These are phyloP conservation scores for Candida frijolesensis DNA, from an alignment of 1,139 yeast genomes.

Conservation along the genomic window DNA sequence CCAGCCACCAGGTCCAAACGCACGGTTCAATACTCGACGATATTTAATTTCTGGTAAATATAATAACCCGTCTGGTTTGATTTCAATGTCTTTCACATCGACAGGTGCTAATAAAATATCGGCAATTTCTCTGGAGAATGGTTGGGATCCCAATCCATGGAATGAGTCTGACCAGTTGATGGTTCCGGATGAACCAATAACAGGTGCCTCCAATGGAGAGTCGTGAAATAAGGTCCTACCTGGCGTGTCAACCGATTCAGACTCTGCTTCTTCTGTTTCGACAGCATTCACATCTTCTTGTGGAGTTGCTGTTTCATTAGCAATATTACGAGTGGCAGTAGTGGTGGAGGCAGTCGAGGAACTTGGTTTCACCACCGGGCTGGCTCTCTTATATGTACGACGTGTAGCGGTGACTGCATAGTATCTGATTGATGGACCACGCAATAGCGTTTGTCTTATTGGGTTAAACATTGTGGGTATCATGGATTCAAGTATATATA, in stretches of 20 bases:
- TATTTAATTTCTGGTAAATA: slow-evolving; percentile 95
- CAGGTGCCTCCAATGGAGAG: slow-evolving; percentile 11
- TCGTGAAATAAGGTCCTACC: slow-evolving; percentile 21
- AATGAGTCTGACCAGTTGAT: slow-evolving; percentile 75
- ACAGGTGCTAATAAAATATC: slow-evolving; percentile 62
- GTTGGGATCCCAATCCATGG: slow-evolving; percentile 77
- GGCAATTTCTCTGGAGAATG: slow-evolving; percentile 66
- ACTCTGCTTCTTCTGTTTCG: neutral
- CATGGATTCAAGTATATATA: neutral
- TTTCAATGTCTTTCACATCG: slow-evolving; percentile 74
- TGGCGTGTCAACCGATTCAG: slow-evolving; percentile 6
- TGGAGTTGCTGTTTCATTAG: neutral
- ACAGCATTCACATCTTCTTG: slow-evolving; percentile 1
- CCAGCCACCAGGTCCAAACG: no score
- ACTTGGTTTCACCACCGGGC: slow-evolving; percentile 11
- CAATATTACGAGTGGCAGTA: slow-evolving; percentile 3
- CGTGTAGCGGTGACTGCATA: neutral
- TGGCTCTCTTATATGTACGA: slow-evolving; percentile 10
- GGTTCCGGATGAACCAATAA: slow-evolving; percentile 1
- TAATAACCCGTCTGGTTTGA: slow-evolving; percentile 91
- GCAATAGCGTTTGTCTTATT: neutral
- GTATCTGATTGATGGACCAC: neutral
- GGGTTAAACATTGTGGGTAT: slow-evolving; percentile 4
- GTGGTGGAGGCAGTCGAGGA: slow-evolving; percentile 8
- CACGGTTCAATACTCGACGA: slow-evolving; percentile 80